Evolutionary conservation across 1,139 yeast genomes (phyloP).

Genomic region (Suhomyces chickasaworum): DNA sequence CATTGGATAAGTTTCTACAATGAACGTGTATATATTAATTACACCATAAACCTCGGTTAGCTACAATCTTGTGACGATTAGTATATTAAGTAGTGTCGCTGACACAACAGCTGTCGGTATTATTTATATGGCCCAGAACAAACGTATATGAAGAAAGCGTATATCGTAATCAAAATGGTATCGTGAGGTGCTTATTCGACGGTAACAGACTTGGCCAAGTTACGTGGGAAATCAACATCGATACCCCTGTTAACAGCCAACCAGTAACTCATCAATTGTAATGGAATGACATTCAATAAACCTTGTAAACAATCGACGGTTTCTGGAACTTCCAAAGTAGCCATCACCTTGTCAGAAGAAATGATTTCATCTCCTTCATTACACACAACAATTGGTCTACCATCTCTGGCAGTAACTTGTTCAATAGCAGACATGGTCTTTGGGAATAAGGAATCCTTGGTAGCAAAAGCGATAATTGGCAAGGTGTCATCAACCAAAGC

Average conservation of each 20-base stretch:
- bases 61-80: conserved; percentile 5
- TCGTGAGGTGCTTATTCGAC: conserved; percentile 58
- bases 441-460: conserved; percentile 96
- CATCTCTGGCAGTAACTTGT: conserved; percentile 96
- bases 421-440: conserved; percentile 94
- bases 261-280: conserved; percentile 97
- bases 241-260: conserved; percentile 93
- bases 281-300: conserved; percentile 86
- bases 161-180: conserved; percentile 8
- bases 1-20: not conserved
- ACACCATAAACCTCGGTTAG: not conserved
- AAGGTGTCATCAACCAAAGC: conserved; percentile 93
- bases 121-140: conserved; percentile 6
- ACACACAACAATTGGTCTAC: conserved; percentile 92
- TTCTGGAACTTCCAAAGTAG: conserved; percentile 84
- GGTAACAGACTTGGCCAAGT: conserved; percentile 96
- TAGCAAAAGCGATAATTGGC: conserved; percentile 95
- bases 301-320: conserved; percentile 99
- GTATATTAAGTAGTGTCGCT: conserved; percentile 10
- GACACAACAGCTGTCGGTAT: conserved; percentile 2
- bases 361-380: conserved; percentile 79
- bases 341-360: conserved; percentile 57
- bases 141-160: conserved; percentile 8
- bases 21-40: not conserved
- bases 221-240: conserved; percentile 98